Percentiles rank a stretch among this genome's conserved stretches.
phyloP scores from a whole-genome alignment of 192 early-diverging fungal species.

The Coemansia sp. region DNA sequence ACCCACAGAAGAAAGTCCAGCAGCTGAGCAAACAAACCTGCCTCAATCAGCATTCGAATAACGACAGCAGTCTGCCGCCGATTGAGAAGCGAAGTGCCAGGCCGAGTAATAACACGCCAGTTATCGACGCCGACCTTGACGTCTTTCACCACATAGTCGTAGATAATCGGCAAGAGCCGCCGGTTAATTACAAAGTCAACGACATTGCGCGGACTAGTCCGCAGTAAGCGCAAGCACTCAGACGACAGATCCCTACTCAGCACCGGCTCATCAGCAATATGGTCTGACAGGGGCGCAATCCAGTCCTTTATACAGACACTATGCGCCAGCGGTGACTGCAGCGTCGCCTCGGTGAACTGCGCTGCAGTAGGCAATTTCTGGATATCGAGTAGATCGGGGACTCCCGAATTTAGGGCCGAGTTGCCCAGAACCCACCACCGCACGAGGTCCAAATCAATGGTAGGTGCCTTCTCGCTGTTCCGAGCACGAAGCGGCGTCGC shows the following conservation, averaged over 20 bases:
- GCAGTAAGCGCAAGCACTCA: not conserved
- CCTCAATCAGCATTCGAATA: slow-evolving; percentile 14
- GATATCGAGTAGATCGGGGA: slow-evolving; percentile 5
- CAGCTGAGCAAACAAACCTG: slow-evolving; percentile 14
- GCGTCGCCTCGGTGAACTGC: slow-evolving; percentile 7
- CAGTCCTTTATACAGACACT: slow-evolving; percentile 31
- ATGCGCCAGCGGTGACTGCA: slow-evolving; percentile 14
- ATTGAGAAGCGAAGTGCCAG: slow-evolving; percentile 74
- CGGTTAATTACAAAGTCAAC: slow-evolving; percentile 24
- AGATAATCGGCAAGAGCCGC: slow-evolving; percentile 40
- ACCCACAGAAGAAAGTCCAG: slow-evolving; percentile 47
- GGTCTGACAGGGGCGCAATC: slow-evolving; percentile 32
- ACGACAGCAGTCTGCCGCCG: slow-evolving; percentile 59
- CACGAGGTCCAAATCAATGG: slow-evolving; percentile 10
- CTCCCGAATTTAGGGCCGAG: not conserved
- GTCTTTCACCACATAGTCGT: slow-evolving; percentile 50
- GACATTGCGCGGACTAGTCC: slow-evolving; percentile 13
- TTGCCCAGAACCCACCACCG: slow-evolving; percentile 29
- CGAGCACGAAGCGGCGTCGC: slow-evolving; percentile 16
- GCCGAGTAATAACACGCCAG: slow-evolving; percentile 76
- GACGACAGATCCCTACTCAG: slow-evolving; percentile 8
- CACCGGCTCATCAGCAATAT: slow-evolving; percentile 12
- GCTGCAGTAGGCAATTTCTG: slow-evolving; percentile 11
- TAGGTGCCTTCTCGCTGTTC: slow-evolving; percentile 1
- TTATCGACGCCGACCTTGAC: slow-evolving; percentile 60